Base-by-base conservation (phyloP, 768 basidiomycete genomes). In the Termitomyces bulborhizus region DNA sequence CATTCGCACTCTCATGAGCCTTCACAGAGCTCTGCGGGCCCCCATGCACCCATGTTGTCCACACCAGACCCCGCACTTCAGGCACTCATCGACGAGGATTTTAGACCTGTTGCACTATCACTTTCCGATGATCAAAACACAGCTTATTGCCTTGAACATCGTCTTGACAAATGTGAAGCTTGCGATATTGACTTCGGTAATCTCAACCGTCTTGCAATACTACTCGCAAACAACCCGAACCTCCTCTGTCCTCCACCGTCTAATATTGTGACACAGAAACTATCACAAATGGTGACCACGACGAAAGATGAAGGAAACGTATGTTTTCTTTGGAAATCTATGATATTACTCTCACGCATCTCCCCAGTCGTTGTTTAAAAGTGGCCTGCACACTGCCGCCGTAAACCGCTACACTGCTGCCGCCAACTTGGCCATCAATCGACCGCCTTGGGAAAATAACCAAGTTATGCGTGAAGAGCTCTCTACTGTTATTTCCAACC, bases 231-330 rank as follows among this genome's bases (percentile, higher is more conserved):
- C 60, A 85, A 93, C 65, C 86, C 88, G 29, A 81, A 77, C 58
- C 72, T 90, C 16, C 79, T 83, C 47, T 90, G 89, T 63, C 93
- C 85, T 21, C 94, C 93, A 1, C 93, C 93, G 4, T 80, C 84
- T 29, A 86, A 84, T 58, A 77, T 93, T 46, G 74, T 89, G 48
- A 84, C 86, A 7, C 84, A 85, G 63, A 87, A 89, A 59, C 73
- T 96, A 18, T 80, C 88, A 0, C 81, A 86, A 60, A 79, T 83
- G 21, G 82, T 98, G 54, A 86, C 82, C 13, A 74, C 78, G 46
- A 85, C 87, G 4, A 98, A 98, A 67, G 96, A 98, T 46, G 91
- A 96, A 59, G 97, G 97, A 57, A 99, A 99, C 69, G 93, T 93
- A 65, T 65, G 91, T 76, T 51, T 12, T 18, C 49, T 50, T 62